Base-by-base conservation (phyloP, 768 basidiomycete genomes). In the Sarcodon aspratus region DNA sequence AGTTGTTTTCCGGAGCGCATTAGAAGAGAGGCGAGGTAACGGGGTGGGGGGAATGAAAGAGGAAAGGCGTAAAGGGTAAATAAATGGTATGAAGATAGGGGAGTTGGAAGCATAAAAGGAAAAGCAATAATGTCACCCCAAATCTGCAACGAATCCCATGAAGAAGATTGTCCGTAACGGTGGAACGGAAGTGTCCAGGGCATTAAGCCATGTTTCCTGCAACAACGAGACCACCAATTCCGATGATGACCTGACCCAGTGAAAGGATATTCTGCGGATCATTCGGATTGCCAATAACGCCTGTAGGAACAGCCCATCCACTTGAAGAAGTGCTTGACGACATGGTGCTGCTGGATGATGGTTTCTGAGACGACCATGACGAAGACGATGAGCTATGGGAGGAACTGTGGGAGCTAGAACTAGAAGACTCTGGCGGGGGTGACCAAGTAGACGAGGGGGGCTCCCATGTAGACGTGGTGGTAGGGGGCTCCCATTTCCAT, bases 261-360 rank as follows among this genome's bases (percentile, higher is more conserved):
- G 73, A 52, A 51, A 65, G 68, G 52, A 70, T 49, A 7, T 66
- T 63, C 48, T 61, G 50, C 34, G 51, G 52, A 33, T 61, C 44
- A 44, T 62, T 52, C 31, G 69, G 65, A 46, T 63, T 54, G 27
- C 70, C 52, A 40, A 62, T 52, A 21, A 67, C 62, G n/a, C 51
- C 55, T 21, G 57, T 59, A 9, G 62, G 55, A 35, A 48, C 34
- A 44, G 54, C 57, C 53, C 66, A 52, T 13, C 59, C 63, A 47
- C 62, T 67, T 27, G 49, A 48, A 18, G 18, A 18, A 17, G 45
- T 9, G n/a, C 40, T n/a, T 42, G 17, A 42, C 11, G 53, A 47
- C 11, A 58, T 43, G 56, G 36, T 47, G 21, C 59, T 53, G 36
- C 56, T 49, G 15, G 60, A 55, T 36, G 52, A 59, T 36, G 50